These are phyloP conservation scores for Salix arbutifolia DNA, from an alignment of 345 rosid species.

Conservation along the genomic window DNA sequence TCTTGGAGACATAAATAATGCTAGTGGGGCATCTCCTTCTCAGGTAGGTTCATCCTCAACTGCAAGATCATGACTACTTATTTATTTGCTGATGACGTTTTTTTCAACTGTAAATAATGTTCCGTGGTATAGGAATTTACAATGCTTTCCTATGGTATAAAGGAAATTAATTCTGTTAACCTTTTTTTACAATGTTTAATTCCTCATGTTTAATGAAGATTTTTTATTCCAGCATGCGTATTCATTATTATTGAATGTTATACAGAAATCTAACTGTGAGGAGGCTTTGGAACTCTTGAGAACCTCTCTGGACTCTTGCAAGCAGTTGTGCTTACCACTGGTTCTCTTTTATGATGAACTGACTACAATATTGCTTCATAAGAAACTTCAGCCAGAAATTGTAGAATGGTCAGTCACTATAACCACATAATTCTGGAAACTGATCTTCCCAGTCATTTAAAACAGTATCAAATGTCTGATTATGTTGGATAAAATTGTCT, in stretches of 20 bases:
- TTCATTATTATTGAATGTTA: background rate
- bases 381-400: slow-evolving; percentile 60
- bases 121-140: background rate
- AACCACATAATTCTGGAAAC: slow-evolving; percentile 10
- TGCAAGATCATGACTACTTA: background rate
- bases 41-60: slow-evolving; percentile 37
- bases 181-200: background rate
- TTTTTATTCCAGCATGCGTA: background rate
- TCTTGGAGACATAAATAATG: slow-evolving; percentile 49
- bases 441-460: slow-evolving; percentile 13
- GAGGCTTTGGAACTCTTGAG: slow-evolving; percentile 76
- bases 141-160: background rate
- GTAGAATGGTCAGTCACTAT: slow-evolving; percentile 60
- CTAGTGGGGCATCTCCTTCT: slow-evolving; percentile 31
- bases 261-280: slow-evolving; percentile 57
- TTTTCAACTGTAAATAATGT: background rate
- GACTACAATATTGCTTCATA: slow-evolving; percentile 43
- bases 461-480: background rate
- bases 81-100: slow-evolving; percentile 1
- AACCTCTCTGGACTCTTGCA: slow-evolving; percentile 67
- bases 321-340: slow-evolving; percentile 45
- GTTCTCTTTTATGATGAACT: slow-evolving; percentile 75
- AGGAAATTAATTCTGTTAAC: background rate
- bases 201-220: slow-evolving; percentile 2
- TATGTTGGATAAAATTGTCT: slow-evolving; percentile 10